These are phyloP conservation scores for Macaranga tanarius DNA, from an alignment of 441 rosid genomes.

Conservation along the genomic window DNA sequence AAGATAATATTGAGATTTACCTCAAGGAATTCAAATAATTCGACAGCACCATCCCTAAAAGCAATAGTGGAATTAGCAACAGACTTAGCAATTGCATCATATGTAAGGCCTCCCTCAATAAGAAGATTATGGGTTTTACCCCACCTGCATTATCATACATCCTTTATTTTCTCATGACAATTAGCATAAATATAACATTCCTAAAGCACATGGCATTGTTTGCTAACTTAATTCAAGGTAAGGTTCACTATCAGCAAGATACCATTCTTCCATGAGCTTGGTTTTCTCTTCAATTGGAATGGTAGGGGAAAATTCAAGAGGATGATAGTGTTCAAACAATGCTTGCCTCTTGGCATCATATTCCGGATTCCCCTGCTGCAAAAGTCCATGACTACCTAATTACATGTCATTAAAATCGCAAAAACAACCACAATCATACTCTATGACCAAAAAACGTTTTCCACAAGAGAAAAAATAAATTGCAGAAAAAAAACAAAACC, in stretches of 20 bases:
- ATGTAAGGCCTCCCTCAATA: constrained; percentile 80
- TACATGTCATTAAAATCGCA: constrained; percentile 9
- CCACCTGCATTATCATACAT: constrained; percentile 54
- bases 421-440: neutral
- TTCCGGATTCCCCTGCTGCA: constrained; percentile 69
- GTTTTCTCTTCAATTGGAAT: constrained; percentile 76
- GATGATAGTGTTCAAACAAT: constrained; percentile 67
- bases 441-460: constrained; percentile 7
- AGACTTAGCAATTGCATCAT: constrained; percentile 63
- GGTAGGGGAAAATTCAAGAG: constrained; percentile 64
- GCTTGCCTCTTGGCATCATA: constrained; percentile 71
- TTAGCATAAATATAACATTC: neutral
- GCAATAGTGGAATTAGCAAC: constrained; percentile 60
- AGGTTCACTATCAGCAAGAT: neutral
- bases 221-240: neutral
- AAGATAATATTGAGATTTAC: constrained; percentile 31
- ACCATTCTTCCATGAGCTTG: constrained; percentile 95
- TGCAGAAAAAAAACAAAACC: neutral
- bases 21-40: constrained; percentile 74
- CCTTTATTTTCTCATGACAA: constrained; percentile 7
- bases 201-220: neutral
- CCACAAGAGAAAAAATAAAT: neutral
- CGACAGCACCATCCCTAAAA: constrained; percentile 73
- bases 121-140: constrained; percentile 76
- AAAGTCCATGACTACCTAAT: constrained; percentile 75